These are phyloP conservation scores for Trichoderma brevicompactum DNA, from an alignment of 2,329 filamentous ascomycete genomes.

Conservation along the genomic window DNA sequence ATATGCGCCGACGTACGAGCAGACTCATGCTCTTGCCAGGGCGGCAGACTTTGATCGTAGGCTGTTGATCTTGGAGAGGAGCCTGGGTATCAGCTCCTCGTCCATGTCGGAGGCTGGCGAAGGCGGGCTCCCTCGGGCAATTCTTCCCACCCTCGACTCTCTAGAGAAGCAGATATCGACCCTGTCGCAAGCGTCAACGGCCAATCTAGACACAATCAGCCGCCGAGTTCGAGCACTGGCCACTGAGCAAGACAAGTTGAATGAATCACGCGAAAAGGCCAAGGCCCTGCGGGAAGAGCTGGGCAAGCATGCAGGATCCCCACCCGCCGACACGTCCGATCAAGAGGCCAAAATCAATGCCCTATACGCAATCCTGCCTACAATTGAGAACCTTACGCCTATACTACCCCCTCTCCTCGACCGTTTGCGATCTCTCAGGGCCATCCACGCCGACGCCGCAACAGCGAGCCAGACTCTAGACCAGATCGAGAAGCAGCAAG, in stretches of 20 bases:
- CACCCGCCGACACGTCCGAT: conserved; percentile 61
- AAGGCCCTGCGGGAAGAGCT: conserved; percentile 65
- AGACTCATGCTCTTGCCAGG: conserved; percentile 74
- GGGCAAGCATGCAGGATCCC: conserved; percentile 48
- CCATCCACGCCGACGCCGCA: conserved; percentile 86
- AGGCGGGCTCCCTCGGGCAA: conserved; percentile 64
- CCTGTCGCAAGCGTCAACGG: conserved; percentile 72
- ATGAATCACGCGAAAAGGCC: conserved; percentile 66
- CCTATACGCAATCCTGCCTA: conserved; percentile 84
- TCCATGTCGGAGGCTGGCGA: conserved; percentile 65
- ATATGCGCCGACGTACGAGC: conserved; percentile 66
- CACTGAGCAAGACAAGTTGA: conserved; percentile 72
- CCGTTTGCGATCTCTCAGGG: conserved; percentile 78
- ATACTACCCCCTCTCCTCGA: conserved; percentile 85
- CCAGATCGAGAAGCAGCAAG: conserved; percentile 77
- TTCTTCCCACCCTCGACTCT: conserved; percentile 79
- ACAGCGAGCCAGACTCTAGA: conserved; percentile 77
- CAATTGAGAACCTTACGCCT: conserved; percentile 84
- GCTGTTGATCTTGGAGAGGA: conserved; percentile 76
- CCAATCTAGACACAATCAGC: conserved; percentile 73
- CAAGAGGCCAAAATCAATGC: conserved; percentile 88
- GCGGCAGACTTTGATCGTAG: conserved; percentile 87
- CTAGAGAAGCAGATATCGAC: conserved; percentile 81
- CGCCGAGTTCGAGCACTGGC: conserved; percentile 71
- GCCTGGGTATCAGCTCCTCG: conserved; percentile 76